A percentile compares a stretch with the other conserved stretches of the same genome.
Conservation (phyloP, 192 early-diverging fungal genomes). For the Podila epicladia region DNA sequence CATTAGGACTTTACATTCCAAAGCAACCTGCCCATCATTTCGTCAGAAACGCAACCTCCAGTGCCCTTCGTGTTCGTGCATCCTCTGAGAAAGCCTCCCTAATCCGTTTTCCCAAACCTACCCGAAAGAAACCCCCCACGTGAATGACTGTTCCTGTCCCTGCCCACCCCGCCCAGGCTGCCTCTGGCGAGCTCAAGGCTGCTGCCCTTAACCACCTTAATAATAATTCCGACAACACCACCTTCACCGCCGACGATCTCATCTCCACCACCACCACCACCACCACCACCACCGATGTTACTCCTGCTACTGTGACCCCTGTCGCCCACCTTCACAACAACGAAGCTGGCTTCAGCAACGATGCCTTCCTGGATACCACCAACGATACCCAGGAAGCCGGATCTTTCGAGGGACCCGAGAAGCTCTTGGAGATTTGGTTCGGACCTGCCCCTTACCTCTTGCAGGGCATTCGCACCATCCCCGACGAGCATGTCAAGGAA, state of each 20-base stretch:
- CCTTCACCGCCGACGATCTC: constrained; percentile 9
- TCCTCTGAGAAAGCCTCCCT: constrained; percentile 55
- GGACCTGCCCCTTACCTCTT: constrained; percentile 57
- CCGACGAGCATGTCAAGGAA: constrained; percentile 14
- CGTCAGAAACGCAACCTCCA: constrained; percentile 55
- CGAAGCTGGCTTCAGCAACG: constrained; percentile 43
- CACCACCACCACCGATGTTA: constrained; percentile 6
- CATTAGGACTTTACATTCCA: constrained; percentile 52
- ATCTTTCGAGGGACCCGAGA: constrained; percentile 97
- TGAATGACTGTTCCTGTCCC: constrained; percentile 55
- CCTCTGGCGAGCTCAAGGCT: constrained; percentile 47
- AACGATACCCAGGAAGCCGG: constrained; percentile 48
- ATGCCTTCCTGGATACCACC: constrained; percentile 45
- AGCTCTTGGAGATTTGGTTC: constrained; percentile 99
- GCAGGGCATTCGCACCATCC: constrained; percentile 43
- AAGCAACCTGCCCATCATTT: constrained; percentile 54
- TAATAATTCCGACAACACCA: constrained; percentile 21
- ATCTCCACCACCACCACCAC: constrained; percentile 1
- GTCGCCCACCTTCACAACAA: constrained; percentile 30
- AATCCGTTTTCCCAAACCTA: constrained; percentile 47
- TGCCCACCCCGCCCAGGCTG: constrained; percentile 43
- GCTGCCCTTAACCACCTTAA: constrained; percentile 45
- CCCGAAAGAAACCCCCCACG: constrained; percentile 50
- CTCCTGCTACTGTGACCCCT: background rate
- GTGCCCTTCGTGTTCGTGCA: constrained; percentile 52